phyloP scores from a whole-genome alignment of 208 protist genomes.

The Acanthamoeba lenticulata region DNA sequence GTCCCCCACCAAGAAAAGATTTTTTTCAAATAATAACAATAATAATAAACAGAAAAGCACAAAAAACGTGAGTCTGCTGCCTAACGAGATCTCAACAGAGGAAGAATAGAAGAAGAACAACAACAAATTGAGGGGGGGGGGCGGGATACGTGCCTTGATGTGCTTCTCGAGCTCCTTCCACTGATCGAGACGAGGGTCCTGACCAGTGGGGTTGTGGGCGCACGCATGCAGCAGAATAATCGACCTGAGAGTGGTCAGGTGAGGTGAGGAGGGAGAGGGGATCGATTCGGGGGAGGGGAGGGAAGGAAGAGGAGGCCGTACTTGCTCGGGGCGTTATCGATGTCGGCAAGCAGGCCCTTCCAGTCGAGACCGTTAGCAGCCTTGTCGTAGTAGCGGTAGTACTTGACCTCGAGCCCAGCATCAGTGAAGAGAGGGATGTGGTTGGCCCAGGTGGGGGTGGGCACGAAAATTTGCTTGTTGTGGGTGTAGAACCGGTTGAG shows the following conservation, averaged over 20 bases:
- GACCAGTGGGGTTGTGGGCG: constrained; percentile 99
- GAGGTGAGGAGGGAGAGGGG: neutral
- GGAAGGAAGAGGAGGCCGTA: neutral
- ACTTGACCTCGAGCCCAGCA: constrained; percentile 54
- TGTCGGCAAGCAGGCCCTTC: constrained; percentile 78
- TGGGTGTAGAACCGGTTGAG: constrained; percentile 76
- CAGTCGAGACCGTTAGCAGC: constrained; percentile 83
- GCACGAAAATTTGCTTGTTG: constrained; percentile 83
- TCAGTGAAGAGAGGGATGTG: constrained; percentile 63
- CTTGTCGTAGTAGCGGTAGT: constrained; percentile 84
- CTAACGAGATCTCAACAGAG: too few species aligned
- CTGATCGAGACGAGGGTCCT: constrained; percentile 96
- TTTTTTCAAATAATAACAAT: too few species aligned
- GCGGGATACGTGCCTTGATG: constrained; percentile 33
- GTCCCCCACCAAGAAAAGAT: constrained; percentile 77
- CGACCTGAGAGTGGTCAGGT: constrained; percentile 77
- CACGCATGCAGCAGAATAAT: constrained; percentile 98
- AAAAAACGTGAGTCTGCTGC: too few species aligned
- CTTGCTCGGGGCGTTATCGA: constrained; percentile 82
- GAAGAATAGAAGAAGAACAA: too few species aligned
- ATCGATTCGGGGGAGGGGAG: neutral
- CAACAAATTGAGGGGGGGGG: too few species aligned
- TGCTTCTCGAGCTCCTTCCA: constrained; percentile 91
- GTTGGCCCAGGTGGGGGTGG: constrained; percentile 87
- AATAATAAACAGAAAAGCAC: too few species aligned